Evolutionary conservation across 2,329 filamentous ascomycete genomes (phyloP).

Genomic region (Aspergillus novofumigatus): DNA sequence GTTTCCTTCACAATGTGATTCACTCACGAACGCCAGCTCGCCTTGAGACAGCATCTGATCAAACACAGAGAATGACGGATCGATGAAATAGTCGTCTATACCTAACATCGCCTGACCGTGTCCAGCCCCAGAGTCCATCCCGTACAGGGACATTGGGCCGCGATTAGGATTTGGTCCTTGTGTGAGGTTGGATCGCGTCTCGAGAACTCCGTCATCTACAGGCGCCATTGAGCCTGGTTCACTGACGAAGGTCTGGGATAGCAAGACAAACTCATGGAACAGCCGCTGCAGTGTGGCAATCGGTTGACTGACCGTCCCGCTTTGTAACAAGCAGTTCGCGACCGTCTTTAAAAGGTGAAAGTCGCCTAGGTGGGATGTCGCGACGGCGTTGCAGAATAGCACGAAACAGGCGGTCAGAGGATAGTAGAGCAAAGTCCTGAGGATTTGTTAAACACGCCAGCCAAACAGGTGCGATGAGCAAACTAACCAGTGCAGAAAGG

Average conservation of each 20-base stretch:
- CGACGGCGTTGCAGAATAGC: constrained; percentile 20
- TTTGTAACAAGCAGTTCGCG: constrained; percentile 10
- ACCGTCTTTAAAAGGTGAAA: constrained; percentile 17
- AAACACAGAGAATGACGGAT: too few relatives aligned
- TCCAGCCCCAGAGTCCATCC: too few relatives aligned
- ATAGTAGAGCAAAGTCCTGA: constrained; percentile 19
- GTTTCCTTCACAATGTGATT: too few relatives aligned
- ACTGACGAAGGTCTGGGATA: constrained; percentile 2
- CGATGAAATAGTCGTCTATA: too few relatives aligned
- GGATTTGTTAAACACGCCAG: neutral
- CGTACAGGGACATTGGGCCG: too few relatives aligned
- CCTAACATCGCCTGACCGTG: too few relatives aligned
- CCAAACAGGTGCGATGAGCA: neutral
- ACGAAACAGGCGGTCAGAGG: constrained; percentile 20
- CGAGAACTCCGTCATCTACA: too few relatives aligned
- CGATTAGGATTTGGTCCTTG: too few relatives aligned
- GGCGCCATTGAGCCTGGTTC: too few relatives aligned
- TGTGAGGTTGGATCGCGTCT: too few relatives aligned
- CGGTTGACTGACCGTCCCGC: constrained; percentile 12
- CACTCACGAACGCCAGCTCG: too few relatives aligned
- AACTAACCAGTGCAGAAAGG: constrained; percentile 16
- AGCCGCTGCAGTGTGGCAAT: constrained; percentile 13
- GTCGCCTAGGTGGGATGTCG: constrained; percentile 15
- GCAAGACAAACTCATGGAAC: constrained; percentile 13
- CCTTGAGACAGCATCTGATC: too few relatives aligned